Evolutionary conservation across 1,284 basidiomycete species (phyloP).

Genomic region (Pterula multifida): DNA sequence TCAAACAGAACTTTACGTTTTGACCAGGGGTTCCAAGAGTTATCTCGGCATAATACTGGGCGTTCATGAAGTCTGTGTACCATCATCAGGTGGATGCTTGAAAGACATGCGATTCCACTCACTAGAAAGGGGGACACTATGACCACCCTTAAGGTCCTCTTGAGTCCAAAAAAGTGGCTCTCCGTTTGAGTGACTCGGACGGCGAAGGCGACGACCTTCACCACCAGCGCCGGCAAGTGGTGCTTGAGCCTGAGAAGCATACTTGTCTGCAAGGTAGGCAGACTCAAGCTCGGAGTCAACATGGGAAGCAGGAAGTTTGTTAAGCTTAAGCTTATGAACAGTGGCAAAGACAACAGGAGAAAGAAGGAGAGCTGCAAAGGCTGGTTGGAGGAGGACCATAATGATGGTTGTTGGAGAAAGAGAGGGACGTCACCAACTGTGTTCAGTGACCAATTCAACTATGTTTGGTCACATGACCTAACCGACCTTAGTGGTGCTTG

Average conservation of each 20-base stretch:
- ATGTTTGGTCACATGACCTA: slow-evolving; percentile 7
- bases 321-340: slow-evolving; percentile 76
- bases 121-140: slow-evolving; percentile 88
- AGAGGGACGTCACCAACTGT: slow-evolving; percentile 11
- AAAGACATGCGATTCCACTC: slow-evolving; percentile 20
- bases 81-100: slow-evolving; percentile 7
- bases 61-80: slow-evolving; percentile 83
- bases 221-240: slow-evolving; percentile 68
- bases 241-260: slow-evolving; percentile 56
- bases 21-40: slow-evolving; percentile 74
- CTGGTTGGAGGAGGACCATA: slow-evolving; percentile 7
- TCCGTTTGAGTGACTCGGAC: slow-evolving; percentile 34
- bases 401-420: slow-evolving; percentile 47
- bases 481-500: slow-evolving; percentile 15
- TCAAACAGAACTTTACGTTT: slow-evolving; percentile 27
- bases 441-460: not conserved
- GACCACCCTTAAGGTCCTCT: slow-evolving; percentile 68
- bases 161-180: slow-evolving; percentile 78
- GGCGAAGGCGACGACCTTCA: slow-evolving; percentile 49
- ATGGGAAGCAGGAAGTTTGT: slow-evolving; percentile 59
- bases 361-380: slow-evolving; percentile 51
- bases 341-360: slow-evolving; percentile 61
- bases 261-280: slow-evolving; percentile 82
- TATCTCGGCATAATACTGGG: slow-evolving; percentile 94
- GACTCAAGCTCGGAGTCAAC: slow-evolving; percentile 63